Percentiles rank a stretch among this genome's conserved stretches.
phyloP scores from a whole-genome alignment of 208 protist species.

The Trypanosoma lewisi region DNA sequence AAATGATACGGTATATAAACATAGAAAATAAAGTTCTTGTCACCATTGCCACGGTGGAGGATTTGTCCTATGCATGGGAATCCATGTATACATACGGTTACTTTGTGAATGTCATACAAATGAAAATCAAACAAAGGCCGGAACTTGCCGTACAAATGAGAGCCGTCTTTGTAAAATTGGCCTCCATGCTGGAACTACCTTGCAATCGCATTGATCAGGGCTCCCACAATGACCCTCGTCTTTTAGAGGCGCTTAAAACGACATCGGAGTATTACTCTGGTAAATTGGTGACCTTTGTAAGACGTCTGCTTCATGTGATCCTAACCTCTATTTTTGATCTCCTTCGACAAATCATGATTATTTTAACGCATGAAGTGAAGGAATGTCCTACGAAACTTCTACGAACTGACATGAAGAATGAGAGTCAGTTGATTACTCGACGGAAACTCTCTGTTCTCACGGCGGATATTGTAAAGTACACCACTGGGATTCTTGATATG shows the following conservation, averaged over 20 bases:
- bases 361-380: slow-evolving; percentile 85
- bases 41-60: slow-evolving; percentile 88
- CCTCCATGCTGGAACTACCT: slow-evolving; percentile 94
- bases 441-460: slow-evolving; percentile 86
- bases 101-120: slow-evolving; percentile 93
- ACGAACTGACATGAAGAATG: slow-evolving; percentile 65
- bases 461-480: slow-evolving; percentile 92
- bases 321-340: slow-evolving; percentile 94
- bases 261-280: slow-evolving; percentile 95
- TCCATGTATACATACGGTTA: slow-evolving; percentile 84
- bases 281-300: slow-evolving; percentile 91
- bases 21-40: slow-evolving; percentile 89
- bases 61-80: slow-evolving; percentile 97
- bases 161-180: slow-evolving; percentile 96
- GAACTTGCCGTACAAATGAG: slow-evolving; percentile 92
- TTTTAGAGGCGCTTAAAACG: slow-evolving; percentile 72
- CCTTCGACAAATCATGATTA: slow-evolving; percentile 93
- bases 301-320: slow-evolving; percentile 95
- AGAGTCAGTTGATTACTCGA: slow-evolving; percentile 91
- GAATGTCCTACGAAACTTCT: slow-evolving; percentile 71
- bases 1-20: slow-evolving; percentile 96
- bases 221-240: slow-evolving; percentile 48
- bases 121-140: slow-evolving; percentile 90
- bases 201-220: slow-evolving; percentile 92
- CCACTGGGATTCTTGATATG: slow-evolving; percentile 97